A percentile compares a stretch with the other conserved stretches of the same genome.
These are phyloP conservation scores for Ceratocystis cubensis DNA, from an alignment of 2,329 filamentous ascomycete species.

Conservation along the genomic window DNA sequence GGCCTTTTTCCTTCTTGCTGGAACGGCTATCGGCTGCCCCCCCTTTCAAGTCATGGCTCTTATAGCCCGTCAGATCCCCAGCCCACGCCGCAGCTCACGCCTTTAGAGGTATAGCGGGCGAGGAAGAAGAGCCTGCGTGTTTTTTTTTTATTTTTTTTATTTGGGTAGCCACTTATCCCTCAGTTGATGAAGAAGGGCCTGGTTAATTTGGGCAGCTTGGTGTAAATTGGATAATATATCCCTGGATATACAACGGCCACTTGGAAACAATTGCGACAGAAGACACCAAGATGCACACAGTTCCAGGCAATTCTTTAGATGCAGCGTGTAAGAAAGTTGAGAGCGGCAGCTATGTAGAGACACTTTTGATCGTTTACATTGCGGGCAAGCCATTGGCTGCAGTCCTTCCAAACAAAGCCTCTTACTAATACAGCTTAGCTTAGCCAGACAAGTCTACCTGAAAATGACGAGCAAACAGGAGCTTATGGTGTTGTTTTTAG, in stretches of 20 bases:
- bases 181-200: no score
- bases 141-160: no score
- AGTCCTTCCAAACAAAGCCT: neutral
- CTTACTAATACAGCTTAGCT: neutral
- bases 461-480: neutral
- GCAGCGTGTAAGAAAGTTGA: neutral
- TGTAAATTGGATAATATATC: no score
- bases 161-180: no score
- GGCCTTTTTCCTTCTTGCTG: neutral
- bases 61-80: neutral
- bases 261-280: no score
- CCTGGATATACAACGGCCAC: no score
- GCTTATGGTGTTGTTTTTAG: neutral
- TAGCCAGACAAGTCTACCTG: neutral
- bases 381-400: no score
- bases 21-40: neutral
- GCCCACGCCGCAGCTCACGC: neutral
- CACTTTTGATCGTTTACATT: no score
- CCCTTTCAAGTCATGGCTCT: neutral
- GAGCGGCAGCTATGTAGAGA: no score
- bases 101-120: slow-evolving; percentile 4
- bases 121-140: neutral
- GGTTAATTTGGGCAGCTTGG: no score
- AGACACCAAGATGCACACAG: no score
- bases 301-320: no score